A percentile compares a stretch with the other conserved stretches of the same genome.
Evolutionary conservation across 108 stramenopile species (phyloP).

Genomic region (Skeletonema menzelii): DNA sequence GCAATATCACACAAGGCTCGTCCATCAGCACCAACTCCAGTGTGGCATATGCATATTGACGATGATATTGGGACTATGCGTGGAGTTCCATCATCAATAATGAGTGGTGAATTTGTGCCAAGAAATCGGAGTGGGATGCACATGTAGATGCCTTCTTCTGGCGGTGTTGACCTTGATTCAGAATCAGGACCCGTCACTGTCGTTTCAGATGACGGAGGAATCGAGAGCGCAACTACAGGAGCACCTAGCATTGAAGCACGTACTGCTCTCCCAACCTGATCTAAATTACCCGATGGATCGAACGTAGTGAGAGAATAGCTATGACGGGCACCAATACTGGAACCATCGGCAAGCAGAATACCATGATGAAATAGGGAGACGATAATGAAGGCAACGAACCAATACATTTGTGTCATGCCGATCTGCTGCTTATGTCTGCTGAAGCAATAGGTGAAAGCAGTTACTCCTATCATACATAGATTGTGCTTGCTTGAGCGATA

Average conservation of each 20-base stretch:
- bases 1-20: conserved; percentile 68
- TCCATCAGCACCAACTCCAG: conserved; percentile 79
- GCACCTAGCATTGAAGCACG: conserved; percentile 69
- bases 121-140: conserved; percentile 27
- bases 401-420: background rate
- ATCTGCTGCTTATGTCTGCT: background rate
- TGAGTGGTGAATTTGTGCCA: conserved; percentile 50
- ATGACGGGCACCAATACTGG: conserved; percentile 70
- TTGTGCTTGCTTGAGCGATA: too few relatives aligned
- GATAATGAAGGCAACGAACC: background rate
- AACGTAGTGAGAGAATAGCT: conserved; percentile 97
- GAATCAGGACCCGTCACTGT: background rate
- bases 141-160: conserved; percentile 33
- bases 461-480: too few relatives aligned
- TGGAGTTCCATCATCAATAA: conserved; percentile 78
- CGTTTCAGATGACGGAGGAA: background rate
- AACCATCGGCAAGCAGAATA: background rate
- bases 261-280: conserved; percentile 92
- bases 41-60: conserved; percentile 58
- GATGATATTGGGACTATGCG: conserved; percentile 59
- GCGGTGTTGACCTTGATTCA: background rate
- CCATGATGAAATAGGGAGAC: background rate
- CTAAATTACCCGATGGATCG: conserved; percentile 86
- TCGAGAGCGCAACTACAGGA: conserved; percentile 62
- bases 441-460: too few relatives aligned